Conservation (phyloP, 1,284 basidiomycete species). For the Cutaneotrichosporon cavernicola region DNA sequence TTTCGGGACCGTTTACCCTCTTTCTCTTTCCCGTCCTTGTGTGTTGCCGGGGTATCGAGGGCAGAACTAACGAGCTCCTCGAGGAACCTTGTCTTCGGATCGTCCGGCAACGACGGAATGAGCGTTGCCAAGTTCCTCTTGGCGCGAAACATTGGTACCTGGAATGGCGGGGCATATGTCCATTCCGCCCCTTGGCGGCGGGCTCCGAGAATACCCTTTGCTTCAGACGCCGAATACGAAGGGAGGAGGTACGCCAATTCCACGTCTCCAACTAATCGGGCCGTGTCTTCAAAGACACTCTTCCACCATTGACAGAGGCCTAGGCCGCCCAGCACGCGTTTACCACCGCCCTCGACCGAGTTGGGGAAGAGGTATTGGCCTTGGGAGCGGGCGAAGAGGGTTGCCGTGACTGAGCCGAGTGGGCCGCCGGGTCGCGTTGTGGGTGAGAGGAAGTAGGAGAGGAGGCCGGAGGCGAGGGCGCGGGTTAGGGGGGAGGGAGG, state of each 20-base stretch:
- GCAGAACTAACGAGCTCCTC: conserved; percentile 67
- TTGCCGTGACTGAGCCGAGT: conserved; percentile 63
- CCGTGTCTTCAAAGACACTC: conserved; percentile 64
- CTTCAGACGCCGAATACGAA: conserved; percentile 69
- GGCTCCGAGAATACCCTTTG: conserved; percentile 61
- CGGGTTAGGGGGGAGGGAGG: conserved; percentile 60
- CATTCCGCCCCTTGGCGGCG: conserved; percentile 41
- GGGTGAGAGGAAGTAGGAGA: conserved; percentile 69
- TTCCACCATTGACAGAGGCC: conserved; percentile 93
- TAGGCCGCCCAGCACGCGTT: conserved; percentile 74
- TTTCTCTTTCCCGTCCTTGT: conserved; percentile 11
- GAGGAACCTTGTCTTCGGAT: conserved; percentile 87
- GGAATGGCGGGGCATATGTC: conserved; percentile 40
- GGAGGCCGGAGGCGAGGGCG: conserved; percentile 65
- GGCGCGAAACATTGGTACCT: conserved; percentile 8
- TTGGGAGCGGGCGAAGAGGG: conserved; percentile 89
- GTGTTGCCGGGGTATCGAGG: conserved; percentile 42
- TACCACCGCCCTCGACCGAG: conserved; percentile 67
- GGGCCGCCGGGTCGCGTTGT: conserved; percentile 60
- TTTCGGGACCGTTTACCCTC: conserved; percentile 33
- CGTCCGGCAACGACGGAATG: conserved; percentile 86
- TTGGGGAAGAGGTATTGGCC: conserved; percentile 92
- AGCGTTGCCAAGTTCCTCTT: conserved; percentile 60
- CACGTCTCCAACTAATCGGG: conserved; percentile 47
- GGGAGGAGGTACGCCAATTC: conserved; percentile 64